Evolutionary conservation across 306 rosid species (phyloP).

Genomic region (Gynostemma pentaphyllum): DNA sequence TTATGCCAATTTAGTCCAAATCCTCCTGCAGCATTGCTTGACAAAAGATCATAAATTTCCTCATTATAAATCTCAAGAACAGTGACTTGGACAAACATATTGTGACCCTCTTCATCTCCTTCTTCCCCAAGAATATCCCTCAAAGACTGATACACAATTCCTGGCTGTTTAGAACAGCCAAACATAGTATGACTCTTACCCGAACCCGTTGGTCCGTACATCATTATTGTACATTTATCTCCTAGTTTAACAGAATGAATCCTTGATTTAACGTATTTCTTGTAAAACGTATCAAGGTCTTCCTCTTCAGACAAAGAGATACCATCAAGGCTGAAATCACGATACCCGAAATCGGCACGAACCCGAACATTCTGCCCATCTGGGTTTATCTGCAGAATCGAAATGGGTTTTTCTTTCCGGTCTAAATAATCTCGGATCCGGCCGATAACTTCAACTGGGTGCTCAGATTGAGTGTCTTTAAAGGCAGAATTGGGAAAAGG

Average conservation of each 20-base stretch:
- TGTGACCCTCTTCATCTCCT: slow-evolving; percentile 29
- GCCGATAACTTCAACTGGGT: slow-evolving; percentile 83
- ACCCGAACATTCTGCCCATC: slow-evolving; percentile 48
- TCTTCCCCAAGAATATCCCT: slow-evolving; percentile 77
- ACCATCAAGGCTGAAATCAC: slow-evolving; percentile 92
- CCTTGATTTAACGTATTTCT: slow-evolving; percentile 70
- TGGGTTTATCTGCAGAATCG: slow-evolving; percentile 48
- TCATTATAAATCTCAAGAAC: slow-evolving; percentile 95
- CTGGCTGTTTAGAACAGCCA: slow-evolving; percentile 76
- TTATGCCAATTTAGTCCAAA: slow-evolving; percentile 83
- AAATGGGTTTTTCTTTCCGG: slow-evolving; percentile 53
- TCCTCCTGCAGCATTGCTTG: slow-evolving; percentile 59
- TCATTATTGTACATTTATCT: slow-evolving; percentile 90
- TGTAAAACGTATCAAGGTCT: slow-evolving; percentile 53
- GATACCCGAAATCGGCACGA: slow-evolving; percentile 83
- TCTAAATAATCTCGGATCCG: slow-evolving; percentile 88
- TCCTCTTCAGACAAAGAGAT: slow-evolving; percentile 81
- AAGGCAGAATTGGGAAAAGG: slow-evolving; percentile 42
- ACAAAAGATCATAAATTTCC: slow-evolving; percentile 82
- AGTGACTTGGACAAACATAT: slow-evolving; percentile 81
- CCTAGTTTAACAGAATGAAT: slow-evolving; percentile 64
- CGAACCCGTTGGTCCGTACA: slow-evolving; percentile 97
- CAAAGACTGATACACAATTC: slow-evolving; percentile 77
- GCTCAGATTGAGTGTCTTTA: slow-evolving; percentile 52
- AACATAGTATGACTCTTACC: slow-evolving; percentile 98